phyloP scores from a whole-genome alignment of 805 yeast genomes.

The Schizosaccharomyces octosporus region DNA sequence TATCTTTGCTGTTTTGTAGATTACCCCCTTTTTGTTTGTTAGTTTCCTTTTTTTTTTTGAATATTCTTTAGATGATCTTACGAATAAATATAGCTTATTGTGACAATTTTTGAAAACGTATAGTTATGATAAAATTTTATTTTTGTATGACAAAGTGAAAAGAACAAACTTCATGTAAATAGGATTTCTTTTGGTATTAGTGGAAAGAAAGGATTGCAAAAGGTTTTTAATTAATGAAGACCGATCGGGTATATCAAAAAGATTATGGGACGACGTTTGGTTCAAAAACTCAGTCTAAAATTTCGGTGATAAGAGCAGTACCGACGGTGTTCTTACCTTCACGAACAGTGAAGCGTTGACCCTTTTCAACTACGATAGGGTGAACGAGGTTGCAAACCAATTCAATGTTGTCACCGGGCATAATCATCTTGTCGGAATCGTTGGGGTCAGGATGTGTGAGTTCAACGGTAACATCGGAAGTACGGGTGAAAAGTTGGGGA shows the following conservation, averaged over 20 bases:
- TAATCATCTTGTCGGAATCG: conserved; percentile 66
- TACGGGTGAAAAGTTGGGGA: conserved; percentile 92
- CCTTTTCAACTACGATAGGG: conserved; percentile 84
- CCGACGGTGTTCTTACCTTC: conserved; percentile 99
- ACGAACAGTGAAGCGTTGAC: conserved; percentile 97
- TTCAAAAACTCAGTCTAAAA: conserved; percentile 24
- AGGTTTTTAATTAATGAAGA: no score
- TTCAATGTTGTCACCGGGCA: conserved; percentile 97
- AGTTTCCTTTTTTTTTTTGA: no score
- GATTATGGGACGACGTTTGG: background rate
- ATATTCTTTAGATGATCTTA: no score
- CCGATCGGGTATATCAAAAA: background rate
- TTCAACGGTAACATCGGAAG: conserved; percentile 45
- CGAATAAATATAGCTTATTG: no score
- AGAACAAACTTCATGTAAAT: no score
- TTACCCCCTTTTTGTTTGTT: no score
- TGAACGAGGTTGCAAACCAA: conserved; percentile 73
- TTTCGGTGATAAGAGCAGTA: conserved; percentile 90
- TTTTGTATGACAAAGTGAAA: no score
- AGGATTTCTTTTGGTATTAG: no score
- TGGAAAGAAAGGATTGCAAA: no score
- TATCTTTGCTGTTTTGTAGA: no score
- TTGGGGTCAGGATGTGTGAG: conserved; percentile 16
- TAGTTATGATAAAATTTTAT: no score
- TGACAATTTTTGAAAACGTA: no score